These are phyloP conservation scores for Amaranthus palmeri DNA, from an alignment of 148 eudicot species.

Conservation along the genomic window DNA sequence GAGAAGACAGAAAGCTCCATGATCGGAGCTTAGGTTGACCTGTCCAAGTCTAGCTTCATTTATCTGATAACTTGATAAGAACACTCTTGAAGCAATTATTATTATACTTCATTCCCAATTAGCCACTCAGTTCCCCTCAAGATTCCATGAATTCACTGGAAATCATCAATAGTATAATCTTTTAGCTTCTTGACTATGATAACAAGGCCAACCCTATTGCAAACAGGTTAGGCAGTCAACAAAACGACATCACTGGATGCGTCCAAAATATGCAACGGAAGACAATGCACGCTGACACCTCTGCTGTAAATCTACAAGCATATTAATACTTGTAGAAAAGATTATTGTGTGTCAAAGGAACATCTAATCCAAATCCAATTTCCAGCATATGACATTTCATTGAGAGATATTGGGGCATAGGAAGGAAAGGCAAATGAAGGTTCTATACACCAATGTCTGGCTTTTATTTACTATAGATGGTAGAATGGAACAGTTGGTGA, in stretches of 20 bases:
- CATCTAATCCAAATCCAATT: too few species aligned
- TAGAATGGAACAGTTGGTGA: too few species aligned
- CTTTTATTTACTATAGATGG: too few species aligned
- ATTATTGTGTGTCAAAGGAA: too few species aligned
- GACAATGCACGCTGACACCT: too few species aligned
- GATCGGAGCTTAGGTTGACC: not conserved
- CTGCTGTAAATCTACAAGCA: too few species aligned
- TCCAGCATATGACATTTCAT: too few species aligned
- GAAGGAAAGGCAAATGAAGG: not conserved
- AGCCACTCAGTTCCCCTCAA: not conserved
- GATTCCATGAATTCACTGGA: not conserved
- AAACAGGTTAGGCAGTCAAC: not conserved
- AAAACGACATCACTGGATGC: not conserved
- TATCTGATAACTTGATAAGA: constrained; percentile 2
- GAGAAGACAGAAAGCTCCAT: not conserved
- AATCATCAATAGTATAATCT: not conserved
- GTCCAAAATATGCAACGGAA: too few species aligned
- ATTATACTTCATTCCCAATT: not conserved
- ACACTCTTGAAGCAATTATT: not conserved
- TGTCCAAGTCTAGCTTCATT: not conserved
- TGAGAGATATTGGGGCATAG: too few species aligned
- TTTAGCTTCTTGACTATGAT: not conserved
- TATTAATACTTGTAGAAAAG: too few species aligned
- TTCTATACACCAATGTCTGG: too few species aligned
- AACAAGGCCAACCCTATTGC: not conserved